phyloP scores from a whole-genome alignment of 73 alveolate species.

The Paramecium octaurelia region DNA sequence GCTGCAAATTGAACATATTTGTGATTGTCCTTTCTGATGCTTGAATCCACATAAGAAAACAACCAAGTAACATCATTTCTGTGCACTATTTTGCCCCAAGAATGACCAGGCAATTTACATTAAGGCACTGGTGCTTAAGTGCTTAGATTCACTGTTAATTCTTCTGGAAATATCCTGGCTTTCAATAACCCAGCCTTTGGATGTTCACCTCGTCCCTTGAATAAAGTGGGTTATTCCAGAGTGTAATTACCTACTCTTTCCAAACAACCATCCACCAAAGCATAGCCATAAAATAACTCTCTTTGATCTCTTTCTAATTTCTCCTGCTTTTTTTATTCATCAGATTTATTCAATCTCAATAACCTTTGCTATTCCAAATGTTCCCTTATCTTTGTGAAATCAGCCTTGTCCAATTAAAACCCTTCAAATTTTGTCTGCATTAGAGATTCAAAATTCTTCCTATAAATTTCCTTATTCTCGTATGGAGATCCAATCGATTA shows the following conservation, averaged over 20 bases:
- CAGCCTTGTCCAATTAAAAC: constrained; percentile 76
- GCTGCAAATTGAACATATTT: constrained; percentile 96
- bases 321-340: constrained; percentile 87
- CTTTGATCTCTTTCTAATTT: constrained; percentile 76
- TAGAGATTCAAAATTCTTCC: constrained; percentile 80
- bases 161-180: constrained; percentile 90
- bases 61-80: constrained; percentile 97
- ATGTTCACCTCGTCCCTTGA: constrained; percentile 99
- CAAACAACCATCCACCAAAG: constrained; percentile 91
- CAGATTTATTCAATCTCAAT: constrained; percentile 70
- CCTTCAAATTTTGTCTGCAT: constrained; percentile 19
- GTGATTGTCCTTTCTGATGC: constrained; percentile 69
- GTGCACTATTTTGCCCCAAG: constrained; percentile 96
- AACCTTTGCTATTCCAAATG: constrained; percentile 81
- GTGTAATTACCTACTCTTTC: constrained; percentile 89
- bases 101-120: constrained; percentile 90
- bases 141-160: constrained; percentile 89
- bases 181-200: constrained; percentile 96
- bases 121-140: constrained; percentile 75
- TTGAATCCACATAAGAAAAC: constrained; percentile 93
- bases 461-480: constrained; percentile 78
- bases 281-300: constrained; percentile 86
- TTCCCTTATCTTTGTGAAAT: constrained; percentile 80
- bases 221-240: constrained; percentile 98
- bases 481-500: constrained; percentile 84